Percentiles rank a stretch among this genome's conserved stretches.
phyloP scores from a whole-genome alignment of 257 asterid species.

The Solanum habrochaites region DNA sequence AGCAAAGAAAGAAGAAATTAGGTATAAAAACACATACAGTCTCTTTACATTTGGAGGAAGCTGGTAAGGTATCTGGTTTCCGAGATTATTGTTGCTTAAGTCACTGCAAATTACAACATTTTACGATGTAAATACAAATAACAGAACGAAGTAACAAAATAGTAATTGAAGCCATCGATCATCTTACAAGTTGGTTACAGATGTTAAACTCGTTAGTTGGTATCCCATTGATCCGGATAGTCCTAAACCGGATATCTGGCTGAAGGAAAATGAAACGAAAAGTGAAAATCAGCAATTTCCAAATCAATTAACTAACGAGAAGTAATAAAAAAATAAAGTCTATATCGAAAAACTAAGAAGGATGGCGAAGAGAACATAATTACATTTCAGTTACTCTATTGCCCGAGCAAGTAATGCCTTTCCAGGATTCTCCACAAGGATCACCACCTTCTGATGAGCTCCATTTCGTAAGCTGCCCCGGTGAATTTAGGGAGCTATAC shows the following conservation, averaged over 20 bases:
- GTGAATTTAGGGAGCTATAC: conserved; percentile 56
- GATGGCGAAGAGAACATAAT: background rate
- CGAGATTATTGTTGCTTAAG: conserved; percentile 69
- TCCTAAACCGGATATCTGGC: conserved; percentile 48
- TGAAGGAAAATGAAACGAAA: conserved; percentile 6
- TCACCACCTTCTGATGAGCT: conserved; percentile 46
- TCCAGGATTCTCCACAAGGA: conserved; percentile 86
- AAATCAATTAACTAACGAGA: background rate
- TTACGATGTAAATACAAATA: background rate
- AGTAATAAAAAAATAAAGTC: background rate
- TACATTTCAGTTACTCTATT: conserved; percentile 89
- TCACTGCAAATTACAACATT: conserved; percentile 53
- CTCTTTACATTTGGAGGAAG: conserved; percentile 64
- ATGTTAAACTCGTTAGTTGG: conserved; percentile 41
- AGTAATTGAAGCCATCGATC: conserved; percentile 6
- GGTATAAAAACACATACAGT: conserved; percentile 38
- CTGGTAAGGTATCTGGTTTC: conserved; percentile 60
- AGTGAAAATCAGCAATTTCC: background rate
- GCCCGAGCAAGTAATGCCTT: conserved; percentile 71
- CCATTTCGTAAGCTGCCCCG: conserved; percentile 67
- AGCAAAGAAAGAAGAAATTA: background rate
- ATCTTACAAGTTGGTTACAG: conserved; percentile 69
- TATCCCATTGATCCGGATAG: conserved; percentile 76
- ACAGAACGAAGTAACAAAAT: background rate
- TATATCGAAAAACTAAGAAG: background rate